Evolutionary conservation across 2,329 filamentous ascomycete species (phyloP).

Genomic region (Fusarium verrucosum): DNA sequence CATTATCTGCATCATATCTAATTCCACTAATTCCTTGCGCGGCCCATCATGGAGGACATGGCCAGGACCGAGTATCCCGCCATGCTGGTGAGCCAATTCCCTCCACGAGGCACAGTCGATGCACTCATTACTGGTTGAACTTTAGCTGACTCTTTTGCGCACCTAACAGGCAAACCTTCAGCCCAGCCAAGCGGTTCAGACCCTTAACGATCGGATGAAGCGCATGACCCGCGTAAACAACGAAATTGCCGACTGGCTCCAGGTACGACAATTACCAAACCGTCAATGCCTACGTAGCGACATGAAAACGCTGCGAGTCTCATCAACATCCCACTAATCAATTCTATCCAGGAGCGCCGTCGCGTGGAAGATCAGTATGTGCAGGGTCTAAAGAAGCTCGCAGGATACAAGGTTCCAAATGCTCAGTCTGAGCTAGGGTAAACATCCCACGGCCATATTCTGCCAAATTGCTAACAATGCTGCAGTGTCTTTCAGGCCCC

Average conservation of each 20-base stretch:
- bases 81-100: slow-evolving; percentile 78
- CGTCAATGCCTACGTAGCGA: slow-evolving; percentile 15
- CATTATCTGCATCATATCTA: slow-evolving; percentile 24
- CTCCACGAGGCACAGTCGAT: not conserved
- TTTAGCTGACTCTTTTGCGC: slow-evolving; percentile 34
- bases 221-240: slow-evolving; percentile 85
- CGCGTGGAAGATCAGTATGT: slow-evolving; percentile 92
- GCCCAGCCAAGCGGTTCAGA: slow-evolving; percentile 80
- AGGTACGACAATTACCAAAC: slow-evolving; percentile 66
- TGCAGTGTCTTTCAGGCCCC: slow-evolving; percentile 85
- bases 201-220: slow-evolving; percentile 87
- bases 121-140: not conserved
- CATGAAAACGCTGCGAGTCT: not conserved
- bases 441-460: slow-evolving; percentile 41
- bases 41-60: slow-evolving; percentile 74
- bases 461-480: slow-evolving; percentile 28
- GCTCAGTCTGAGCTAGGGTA: slow-evolving; percentile 87
- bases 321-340: slow-evolving; percentile 14
- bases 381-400: slow-evolving; percentile 80
- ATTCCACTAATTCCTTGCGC: slow-evolving; percentile 28
- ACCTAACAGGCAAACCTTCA: slow-evolving; percentile 75
- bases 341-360: slow-evolving; percentile 78
- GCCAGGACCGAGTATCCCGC: slow-evolving; percentile 91
- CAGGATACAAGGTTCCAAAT: slow-evolving; percentile 77
- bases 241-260: slow-evolving; percentile 96